Conservation (phyloP, 495 filamentous ascomycete genomes). For the Bombardia bombarda region DNA sequence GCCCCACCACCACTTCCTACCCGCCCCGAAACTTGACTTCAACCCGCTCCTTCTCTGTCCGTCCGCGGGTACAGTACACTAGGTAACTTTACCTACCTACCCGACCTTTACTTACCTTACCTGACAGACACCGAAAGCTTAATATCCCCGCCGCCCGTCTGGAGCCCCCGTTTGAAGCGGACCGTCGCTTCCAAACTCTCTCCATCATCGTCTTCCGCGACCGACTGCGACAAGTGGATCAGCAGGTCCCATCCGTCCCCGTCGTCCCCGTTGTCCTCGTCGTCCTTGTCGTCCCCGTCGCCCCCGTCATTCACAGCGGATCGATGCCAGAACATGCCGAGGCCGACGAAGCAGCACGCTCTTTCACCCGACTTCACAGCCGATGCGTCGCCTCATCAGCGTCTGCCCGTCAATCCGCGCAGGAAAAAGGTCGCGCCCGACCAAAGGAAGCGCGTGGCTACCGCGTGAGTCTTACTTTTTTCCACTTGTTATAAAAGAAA, state of each 20-base stretch:
- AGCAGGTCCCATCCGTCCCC: no score
- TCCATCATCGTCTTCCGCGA: no score
- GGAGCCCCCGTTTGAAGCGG: no score
- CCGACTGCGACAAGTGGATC: no score
- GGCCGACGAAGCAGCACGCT: slow-evolving; percentile 4
- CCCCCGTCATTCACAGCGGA: no score
- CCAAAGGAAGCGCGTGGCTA: slow-evolving; percentile 27
- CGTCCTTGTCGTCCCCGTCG: no score
- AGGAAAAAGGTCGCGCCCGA: slow-evolving; percentile 26
- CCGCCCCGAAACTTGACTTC: slow-evolving; percentile 3
- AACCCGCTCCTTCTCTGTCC: slow-evolving; percentile 12
- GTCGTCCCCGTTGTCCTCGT: no score
- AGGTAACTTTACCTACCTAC: background rate
- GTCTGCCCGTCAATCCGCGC: slow-evolving; percentile 32
- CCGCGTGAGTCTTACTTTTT: slow-evolving; percentile 17
- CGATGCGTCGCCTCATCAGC: background rate
- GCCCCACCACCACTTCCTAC: background rate
- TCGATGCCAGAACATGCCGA: slow-evolving; percentile 17
- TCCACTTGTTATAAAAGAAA: background rate
- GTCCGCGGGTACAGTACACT: slow-evolving; percentile 23
- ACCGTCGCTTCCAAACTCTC: no score
- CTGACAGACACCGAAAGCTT: slow-evolving; percentile 9
- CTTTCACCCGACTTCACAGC: background rate
- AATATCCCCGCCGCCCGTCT: no score
- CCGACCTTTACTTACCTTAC: no score